These are phyloP conservation scores for Taiwanofungus camphoratus DNA, from an alignment of 1,284 basidiomycete genomes.

Conservation along the genomic window DNA sequence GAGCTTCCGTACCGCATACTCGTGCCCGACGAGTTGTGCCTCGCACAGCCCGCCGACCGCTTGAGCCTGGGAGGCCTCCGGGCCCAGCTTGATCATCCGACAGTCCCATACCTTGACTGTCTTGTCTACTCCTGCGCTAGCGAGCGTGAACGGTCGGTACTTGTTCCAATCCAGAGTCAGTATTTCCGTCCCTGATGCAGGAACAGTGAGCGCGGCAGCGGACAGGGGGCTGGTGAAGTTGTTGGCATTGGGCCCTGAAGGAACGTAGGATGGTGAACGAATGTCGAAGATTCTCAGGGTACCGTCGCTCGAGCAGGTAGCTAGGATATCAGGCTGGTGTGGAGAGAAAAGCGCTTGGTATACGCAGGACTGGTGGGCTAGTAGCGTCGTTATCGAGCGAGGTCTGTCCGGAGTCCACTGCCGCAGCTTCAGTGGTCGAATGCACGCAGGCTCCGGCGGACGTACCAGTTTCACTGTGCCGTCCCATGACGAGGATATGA, in stretches of 20 bases:
- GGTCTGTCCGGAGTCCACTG: constrained; percentile 87
- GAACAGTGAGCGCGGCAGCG: constrained; percentile 62
- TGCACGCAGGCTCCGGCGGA: too few relatives aligned
- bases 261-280: constrained; percentile 45
- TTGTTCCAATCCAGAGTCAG: constrained; percentile 92
- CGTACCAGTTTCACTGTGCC: constrained; percentile 83
- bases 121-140: constrained; percentile 80
- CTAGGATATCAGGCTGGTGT: constrained; percentile 77
- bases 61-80: constrained; percentile 30
- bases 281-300: constrained; percentile 79
- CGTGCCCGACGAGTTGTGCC: constrained; percentile 66
- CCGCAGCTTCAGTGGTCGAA: neutral
- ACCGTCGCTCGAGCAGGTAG: constrained; percentile 84
- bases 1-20: constrained; percentile 76
- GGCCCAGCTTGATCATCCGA: constrained; percentile 62
- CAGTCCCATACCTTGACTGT: constrained; percentile 81
- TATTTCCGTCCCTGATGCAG: constrained; percentile 65
- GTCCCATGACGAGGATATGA: constrained; percentile 91
- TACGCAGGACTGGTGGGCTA: constrained; percentile 79
- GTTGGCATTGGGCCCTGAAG: constrained; percentile 30
- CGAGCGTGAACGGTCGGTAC: constrained; percentile 75
- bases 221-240: constrained; percentile 58
- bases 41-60: constrained; percentile 68
- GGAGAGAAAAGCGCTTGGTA: constrained; percentile 92
- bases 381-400: constrained; percentile 74